Percentiles rank a stretch among this genome's conserved stretches.
Conservation (phyloP, 345 rosid species). For the Eucalyptus polybractea region DNA sequence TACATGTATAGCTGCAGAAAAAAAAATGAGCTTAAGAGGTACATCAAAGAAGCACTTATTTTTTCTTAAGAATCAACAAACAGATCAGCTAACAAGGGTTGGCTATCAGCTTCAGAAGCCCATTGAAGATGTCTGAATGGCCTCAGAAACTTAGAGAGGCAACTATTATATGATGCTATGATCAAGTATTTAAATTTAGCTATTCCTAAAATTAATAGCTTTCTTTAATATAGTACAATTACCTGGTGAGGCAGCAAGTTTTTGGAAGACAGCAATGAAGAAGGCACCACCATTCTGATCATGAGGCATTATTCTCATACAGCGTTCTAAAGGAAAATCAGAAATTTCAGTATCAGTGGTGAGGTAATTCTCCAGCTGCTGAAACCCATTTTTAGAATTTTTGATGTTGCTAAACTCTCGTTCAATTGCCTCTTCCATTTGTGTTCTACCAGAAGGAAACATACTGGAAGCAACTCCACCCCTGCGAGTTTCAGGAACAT, state of each 20-base stretch:
- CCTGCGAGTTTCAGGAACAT: slow-evolving; percentile 38
- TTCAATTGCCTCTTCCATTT: not conserved
- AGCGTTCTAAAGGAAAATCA: slow-evolving; percentile 73
- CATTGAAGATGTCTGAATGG: not conserved
- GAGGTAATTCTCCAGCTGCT: not conserved
- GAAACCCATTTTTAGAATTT: not conserved
- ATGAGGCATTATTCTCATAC: slow-evolving; percentile 91
- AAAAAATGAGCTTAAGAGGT: not conserved
- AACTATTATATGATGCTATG: not conserved
- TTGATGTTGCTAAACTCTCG: not conserved
- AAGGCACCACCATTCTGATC: slow-evolving; percentile 96
- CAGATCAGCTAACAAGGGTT: not conserved
- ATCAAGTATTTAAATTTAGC: not conserved
- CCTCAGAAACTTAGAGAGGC: not conserved
- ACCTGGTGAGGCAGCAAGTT: slow-evolving; percentile 73
- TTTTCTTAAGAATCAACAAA: not conserved
- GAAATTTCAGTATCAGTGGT: slow-evolving; percentile 34
- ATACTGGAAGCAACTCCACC: slow-evolving; percentile 52
- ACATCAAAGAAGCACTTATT: not conserved
- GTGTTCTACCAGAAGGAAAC: slow-evolving; percentile 70
- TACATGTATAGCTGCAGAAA: not conserved
- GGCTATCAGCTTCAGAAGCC: not conserved
- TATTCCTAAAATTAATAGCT: not conserved
- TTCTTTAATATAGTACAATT: not conserved
- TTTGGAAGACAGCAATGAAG: slow-evolving; percentile 78